These are phyloP conservation scores for Botrytis fabae DNA, from an alignment of 2,329 filamentous ascomycete genomes.

Conservation along the genomic window DNA sequence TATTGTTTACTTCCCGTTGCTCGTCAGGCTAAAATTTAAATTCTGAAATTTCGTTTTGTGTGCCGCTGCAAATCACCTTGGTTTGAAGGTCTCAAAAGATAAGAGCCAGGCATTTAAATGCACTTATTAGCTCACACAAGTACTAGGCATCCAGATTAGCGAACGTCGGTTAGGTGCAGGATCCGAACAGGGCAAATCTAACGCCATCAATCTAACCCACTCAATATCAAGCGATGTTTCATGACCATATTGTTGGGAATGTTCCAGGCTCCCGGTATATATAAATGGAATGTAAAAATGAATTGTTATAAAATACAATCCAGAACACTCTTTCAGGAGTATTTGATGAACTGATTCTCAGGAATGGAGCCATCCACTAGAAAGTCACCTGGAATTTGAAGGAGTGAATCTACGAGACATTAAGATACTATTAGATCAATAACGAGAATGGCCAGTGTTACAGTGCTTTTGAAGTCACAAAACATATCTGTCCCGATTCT, in stretches of 20 bases:
- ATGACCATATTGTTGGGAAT: neutral
- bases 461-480: neutral
- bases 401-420: neutral
- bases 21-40: no score
- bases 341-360: neutral
- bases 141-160: neutral
- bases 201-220: neutral
- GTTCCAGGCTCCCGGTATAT: rapidly evolving
- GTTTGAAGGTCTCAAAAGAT: neutral
- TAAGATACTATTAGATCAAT: neutral
- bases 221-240: neutral
- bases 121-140: neutral
- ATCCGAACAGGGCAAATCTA: neutral
- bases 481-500: neutral
- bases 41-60: no score
- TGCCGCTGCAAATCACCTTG: no score
- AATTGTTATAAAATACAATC: neutral
- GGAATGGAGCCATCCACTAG: no score
- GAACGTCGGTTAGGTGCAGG: neutral
- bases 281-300: no score
- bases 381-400: neutral
- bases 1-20: no score
- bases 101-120: neutral
- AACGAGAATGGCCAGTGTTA: neutral
- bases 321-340: neutral